Conservation (phyloP, 2,329 filamentous ascomycete genomes). For the Epichloe elymi region DNA sequence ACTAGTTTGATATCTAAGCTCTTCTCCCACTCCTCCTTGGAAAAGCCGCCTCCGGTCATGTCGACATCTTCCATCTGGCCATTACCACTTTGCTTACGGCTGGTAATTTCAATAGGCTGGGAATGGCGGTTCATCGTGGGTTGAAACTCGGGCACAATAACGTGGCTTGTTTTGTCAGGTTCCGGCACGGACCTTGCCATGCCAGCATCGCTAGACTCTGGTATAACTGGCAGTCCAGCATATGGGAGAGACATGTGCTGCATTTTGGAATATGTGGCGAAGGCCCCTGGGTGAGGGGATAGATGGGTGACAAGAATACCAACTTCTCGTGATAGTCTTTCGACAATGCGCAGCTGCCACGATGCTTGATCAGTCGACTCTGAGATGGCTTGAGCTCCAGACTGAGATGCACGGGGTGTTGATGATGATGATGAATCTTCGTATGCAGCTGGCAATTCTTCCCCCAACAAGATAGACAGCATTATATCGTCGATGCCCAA, state of each 20-base stretch:
- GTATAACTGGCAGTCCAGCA: constrained; percentile 58
- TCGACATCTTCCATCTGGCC: constrained; percentile 12
- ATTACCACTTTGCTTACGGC: constrained; percentile 12
- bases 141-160: constrained; percentile 28
- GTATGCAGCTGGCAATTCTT: constrained; percentile 48
- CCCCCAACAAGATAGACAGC: constrained; percentile 77
- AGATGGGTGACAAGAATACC: constrained; percentile 73
- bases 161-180: constrained; percentile 11
- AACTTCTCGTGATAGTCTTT: constrained; percentile 76
- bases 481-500: constrained; percentile 82
- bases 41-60: constrained; percentile 27
- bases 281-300: constrained; percentile 70
- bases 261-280: constrained; percentile 62
- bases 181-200: constrained; percentile 14
- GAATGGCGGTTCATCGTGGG: constrained; percentile 30
- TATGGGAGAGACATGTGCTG: constrained; percentile 58
- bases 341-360: constrained; percentile 70
- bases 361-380: constrained; percentile 27
- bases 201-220: constrained; percentile 32
- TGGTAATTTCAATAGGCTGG: constrained; percentile 24
- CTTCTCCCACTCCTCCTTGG: constrained; percentile 82
- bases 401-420: constrained; percentile 31
- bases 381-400: constrained; percentile 16
- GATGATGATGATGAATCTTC: constrained; percentile 33
- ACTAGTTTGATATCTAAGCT: constrained; percentile 85